A percentile compares a stretch with the other conserved stretches of the same genome.
Evolutionary conservation across 352 stramenopile species (phyloP).

Genomic region (Peronosclerospora sorghi): DNA sequence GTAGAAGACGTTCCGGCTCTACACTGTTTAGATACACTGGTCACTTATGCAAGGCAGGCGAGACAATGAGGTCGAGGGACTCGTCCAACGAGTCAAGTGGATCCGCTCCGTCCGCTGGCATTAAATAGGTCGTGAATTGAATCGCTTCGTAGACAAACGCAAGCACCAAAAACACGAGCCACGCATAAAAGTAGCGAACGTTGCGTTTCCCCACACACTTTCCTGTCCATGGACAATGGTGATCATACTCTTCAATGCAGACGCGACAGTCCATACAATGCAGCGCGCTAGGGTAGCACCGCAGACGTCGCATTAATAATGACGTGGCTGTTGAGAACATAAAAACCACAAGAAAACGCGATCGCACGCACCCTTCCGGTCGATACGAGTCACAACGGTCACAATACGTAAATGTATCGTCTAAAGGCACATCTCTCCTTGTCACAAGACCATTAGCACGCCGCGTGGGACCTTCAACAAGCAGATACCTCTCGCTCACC

Average conservation of each 20-base stretch:
- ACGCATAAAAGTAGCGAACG: constrained; percentile 73
- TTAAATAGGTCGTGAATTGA: constrained; percentile 77
- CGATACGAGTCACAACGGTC: constrained; percentile 72
- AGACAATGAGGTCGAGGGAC: constrained; percentile 23
- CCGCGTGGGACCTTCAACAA: background rate
- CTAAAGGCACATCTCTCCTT: constrained; percentile 24
- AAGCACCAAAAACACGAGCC: constrained; percentile 76
- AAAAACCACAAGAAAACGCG: background rate
- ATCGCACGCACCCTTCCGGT: constrained; percentile 39
- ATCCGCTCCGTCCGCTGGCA: constrained; percentile 45
- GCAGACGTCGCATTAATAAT: background rate
- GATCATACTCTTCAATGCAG: constrained; percentile 84
- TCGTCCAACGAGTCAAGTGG: constrained; percentile 25
- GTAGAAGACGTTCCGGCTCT: constrained; percentile 2
- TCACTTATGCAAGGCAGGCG: constrained; percentile 11
- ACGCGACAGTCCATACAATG: constrained; percentile 84
- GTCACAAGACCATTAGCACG: constrained; percentile 1
- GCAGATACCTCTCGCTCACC: constrained; percentile 10
- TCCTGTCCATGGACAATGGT: constrained; percentile 90
- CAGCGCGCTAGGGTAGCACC: constrained; percentile 31
- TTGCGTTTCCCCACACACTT: constrained; percentile 84
- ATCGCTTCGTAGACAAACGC: constrained; percentile 85
- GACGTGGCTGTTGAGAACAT: background rate
- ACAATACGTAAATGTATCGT: constrained; percentile 67
- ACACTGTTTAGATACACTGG: background rate